Conservation (phyloP, 2,329 filamentous ascomycete species). For the Celoporthe dispersa region DNA sequence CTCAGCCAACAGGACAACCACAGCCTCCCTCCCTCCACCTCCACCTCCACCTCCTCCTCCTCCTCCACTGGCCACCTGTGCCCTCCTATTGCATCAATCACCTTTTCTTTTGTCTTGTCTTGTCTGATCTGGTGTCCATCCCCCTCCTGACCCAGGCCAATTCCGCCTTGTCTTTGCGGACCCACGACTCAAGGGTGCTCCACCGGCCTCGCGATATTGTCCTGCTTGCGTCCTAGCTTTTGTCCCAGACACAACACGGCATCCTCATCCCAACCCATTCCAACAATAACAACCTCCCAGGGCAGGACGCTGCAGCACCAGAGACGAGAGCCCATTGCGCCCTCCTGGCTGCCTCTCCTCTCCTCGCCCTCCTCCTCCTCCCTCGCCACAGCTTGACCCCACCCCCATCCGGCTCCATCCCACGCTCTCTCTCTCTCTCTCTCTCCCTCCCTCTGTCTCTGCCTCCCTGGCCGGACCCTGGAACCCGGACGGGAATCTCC, state of each 20-base stretch:
- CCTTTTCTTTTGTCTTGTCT: not conserved
- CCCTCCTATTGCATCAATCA: not conserved
- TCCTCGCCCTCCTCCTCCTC: not conserved
- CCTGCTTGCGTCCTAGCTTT: slow-evolving; percentile 15
- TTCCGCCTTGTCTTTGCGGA: slow-evolving; percentile 5
- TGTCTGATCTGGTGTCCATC: not conserved
- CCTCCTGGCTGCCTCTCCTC: not conserved
- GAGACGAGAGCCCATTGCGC: not conserved
- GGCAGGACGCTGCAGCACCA: not conserved
- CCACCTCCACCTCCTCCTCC: not conserved
- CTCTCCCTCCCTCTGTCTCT: not conserved
- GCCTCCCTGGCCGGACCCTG: not conserved
- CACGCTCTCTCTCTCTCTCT: too few species aligned
- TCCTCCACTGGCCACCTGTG: not conserved
- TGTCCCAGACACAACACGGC: slow-evolving; percentile 7
- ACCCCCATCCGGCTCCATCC: not conserved
- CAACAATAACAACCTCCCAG: not conserved
- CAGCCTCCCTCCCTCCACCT: not conserved
- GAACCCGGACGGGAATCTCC: not conserved
- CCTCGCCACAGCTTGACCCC: not conserved
- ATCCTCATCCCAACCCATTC: not conserved
- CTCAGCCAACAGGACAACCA: not conserved
- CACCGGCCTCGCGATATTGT: slow-evolving; percentile 14
- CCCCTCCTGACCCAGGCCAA: not conserved
- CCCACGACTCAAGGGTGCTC: slow-evolving; percentile 11